Evolutionary conservation across 1,284 basidiomycete species (phyloP).

Genomic region (Mycena sp.): DNA sequence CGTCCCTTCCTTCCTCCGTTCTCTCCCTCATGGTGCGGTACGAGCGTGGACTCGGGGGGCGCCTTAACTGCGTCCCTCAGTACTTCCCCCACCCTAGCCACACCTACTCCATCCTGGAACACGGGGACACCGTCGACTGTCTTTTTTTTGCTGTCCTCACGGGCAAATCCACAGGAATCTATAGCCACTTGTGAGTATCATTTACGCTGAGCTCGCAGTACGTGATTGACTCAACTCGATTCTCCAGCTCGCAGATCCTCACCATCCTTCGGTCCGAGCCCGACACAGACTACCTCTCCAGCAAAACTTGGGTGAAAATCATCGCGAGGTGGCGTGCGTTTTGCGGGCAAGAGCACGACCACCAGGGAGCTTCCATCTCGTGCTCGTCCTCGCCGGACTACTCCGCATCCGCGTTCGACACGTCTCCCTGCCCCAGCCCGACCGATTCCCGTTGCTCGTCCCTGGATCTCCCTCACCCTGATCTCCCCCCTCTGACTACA

Average conservation of each 20-base stretch:
- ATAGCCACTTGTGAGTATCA: not conserved
- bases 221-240: not conserved
- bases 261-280: not conserved
- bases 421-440: too few species aligned
- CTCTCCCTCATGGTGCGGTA: not conserved
- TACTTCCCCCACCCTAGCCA: too few species aligned
- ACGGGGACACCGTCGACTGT: not conserved
- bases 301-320: too few species aligned
- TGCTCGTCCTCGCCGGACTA: too few species aligned
- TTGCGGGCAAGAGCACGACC: too few species aligned
- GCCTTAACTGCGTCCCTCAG: not conserved
- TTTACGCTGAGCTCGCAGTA: not conserved
- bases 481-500: not conserved
- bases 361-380: too few species aligned
- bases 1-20: too few species aligned
- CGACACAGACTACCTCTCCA: not conserved
- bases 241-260: not conserved
- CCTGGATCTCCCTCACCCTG: not conserved
- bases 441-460: not conserved
- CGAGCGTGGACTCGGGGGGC: not conserved
- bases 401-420: too few species aligned
- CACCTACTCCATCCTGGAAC: not conserved
- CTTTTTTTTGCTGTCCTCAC: not conserved
- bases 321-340: too few species aligned
- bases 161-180: not conserved